Percentiles rank a stretch among this genome's conserved stretches.
Conservation (phyloP, 2,329 filamentous ascomycete genomes). For the Epichloe gansuensis region DNA sequence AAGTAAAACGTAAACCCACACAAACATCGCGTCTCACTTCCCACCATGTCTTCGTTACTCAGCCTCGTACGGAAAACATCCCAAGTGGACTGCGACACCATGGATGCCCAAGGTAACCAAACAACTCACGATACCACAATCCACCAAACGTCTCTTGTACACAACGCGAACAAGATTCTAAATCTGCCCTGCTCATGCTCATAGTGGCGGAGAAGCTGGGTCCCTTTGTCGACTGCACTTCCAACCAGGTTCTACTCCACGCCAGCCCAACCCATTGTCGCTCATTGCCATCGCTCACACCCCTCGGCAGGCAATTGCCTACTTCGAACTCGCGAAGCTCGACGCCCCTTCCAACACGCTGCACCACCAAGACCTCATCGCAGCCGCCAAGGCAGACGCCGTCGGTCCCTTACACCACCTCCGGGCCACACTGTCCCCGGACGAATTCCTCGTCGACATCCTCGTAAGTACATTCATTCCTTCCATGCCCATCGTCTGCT, state of each 20-base stretch:
- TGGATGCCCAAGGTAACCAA: slow-evolving; percentile 19
- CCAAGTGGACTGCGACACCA: slow-evolving; percentile 24
- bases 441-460: slow-evolving; percentile 43
- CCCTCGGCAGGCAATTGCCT: slow-evolving; percentile 21
- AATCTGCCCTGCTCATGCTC: slow-evolving; percentile 3
- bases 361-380: slow-evolving; percentile 18
- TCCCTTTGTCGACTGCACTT: slow-evolving; percentile 25
- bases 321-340: slow-evolving; percentile 17
- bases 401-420: slow-evolving; percentile 7
- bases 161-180: not conserved
- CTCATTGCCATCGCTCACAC: not conserved
- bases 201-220: slow-evolving; percentile 14
- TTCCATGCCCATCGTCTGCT: not conserved
- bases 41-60: slow-evolving; percentile 15
- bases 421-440: slow-evolving; percentile 15
- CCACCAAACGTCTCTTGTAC: not conserved
- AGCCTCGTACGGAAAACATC: slow-evolving; percentile 17
- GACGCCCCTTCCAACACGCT: slow-evolving; percentile 9
- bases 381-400: slow-evolving; percentile 15
- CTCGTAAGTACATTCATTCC: slow-evolving; percentile 24
- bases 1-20: no score
- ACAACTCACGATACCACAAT: not conserved
- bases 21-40: no score
- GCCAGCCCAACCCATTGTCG: no score
- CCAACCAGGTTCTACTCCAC: slow-evolving; percentile 18